Percentiles rank a stretch among this genome's conserved stretches.
phyloP scores from a whole-genome alignment of 805 yeast species.

The Barnettozyma wickerhamii region DNA sequence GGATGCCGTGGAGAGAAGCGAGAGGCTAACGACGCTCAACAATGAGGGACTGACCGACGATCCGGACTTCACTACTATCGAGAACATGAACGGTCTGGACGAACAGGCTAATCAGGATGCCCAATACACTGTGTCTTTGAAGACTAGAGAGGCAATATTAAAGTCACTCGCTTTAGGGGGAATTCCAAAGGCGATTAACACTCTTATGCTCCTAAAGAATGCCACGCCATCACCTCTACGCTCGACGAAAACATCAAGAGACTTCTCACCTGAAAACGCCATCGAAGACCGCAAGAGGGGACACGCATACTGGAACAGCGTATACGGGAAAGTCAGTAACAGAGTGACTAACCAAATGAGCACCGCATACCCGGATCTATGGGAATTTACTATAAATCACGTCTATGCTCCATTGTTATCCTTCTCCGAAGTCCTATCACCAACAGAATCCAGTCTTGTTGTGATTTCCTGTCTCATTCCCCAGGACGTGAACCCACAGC shows the following conservation, averaged over 20 bases:
- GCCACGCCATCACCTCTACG: conserved; percentile 56
- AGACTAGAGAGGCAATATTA: conserved; percentile 71
- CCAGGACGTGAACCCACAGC: conserved; percentile 89
- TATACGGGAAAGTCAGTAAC: conserved; percentile 70
- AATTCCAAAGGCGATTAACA: conserved; percentile 79
- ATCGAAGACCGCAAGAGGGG: conserved; percentile 42
- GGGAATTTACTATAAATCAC: conserved; percentile 64
- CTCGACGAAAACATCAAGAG: conserved; percentile 27
- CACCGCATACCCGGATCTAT: conserved; percentile 80
- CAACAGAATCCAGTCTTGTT: conserved; percentile 71
- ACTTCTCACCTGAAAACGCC: conserved; percentile 29
- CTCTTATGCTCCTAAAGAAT: conserved; percentile 58
- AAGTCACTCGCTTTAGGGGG: conserved; percentile 81
- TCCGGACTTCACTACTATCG: conserved; percentile 19
- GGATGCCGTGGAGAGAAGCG: conserved; percentile 16
- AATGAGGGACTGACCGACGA: conserved; percentile 10
- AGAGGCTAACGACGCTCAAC: conserved; percentile 14
- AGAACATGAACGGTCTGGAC: conserved; percentile 6
- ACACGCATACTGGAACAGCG: conserved; percentile 59
- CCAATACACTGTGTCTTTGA: conserved; percentile 37
- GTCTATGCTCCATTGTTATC: conserved; percentile 80
- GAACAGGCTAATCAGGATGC: conserved; percentile 6
- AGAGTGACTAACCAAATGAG: conserved; percentile 66
- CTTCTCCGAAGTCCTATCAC: conserved; percentile 53
- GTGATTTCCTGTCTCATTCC: conserved; percentile 81